Evolutionary conservation across 441 rosid genomes (phyloP), one percentile per base, ranked within the genome.

Genomic region (Omphalea diandra): DNA sequence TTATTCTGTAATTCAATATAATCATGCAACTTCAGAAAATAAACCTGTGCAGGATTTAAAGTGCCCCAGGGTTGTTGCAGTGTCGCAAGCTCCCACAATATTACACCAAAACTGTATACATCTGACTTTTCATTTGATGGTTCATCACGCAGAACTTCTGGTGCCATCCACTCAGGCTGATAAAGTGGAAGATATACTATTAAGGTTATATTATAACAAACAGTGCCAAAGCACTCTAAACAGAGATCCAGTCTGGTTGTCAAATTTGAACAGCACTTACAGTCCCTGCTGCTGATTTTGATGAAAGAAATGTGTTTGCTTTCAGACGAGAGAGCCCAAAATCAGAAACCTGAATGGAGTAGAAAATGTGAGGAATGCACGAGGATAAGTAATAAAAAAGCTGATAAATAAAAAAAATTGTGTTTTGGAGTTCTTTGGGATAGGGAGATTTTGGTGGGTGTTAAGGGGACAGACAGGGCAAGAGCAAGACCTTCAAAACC

Each of bases 161-260:
- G 99, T 73, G 99, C 98, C 99, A 96, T 96, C 99, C 99, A 96
- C 83, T 93, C 99, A 47, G 99, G 98, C 99, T 96, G 76, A 81
- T 22, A 76, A 68, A 75, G 80, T 38, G 50, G 63, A 75, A 71
- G 22, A 72, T 71, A 67, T 24, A 56, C 56, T 29, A 26, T 67
- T 66, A 68, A 68, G 72, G 54, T 68, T n/a, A 50, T 41, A 62
- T 47, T 59, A 56, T 46, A 27, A 65, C 4, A 40, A 60, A 65
- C 65, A 65, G 14, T 67, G 53, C 33, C 50, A 6, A 8, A n/a
- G 63, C 52, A 49, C 78, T 55, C 26, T 38, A 66, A 76, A 49
- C n/a, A 70, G 81, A 59, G 29, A 65, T 47, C 49, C 26, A 27
- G 29, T 60, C 38, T 57, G 26, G 43, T 74, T 29, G 43, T 66